A percentile compares a stretch with the other conserved stretches of the same genome.
phyloP scores from a whole-genome alignment of 495 filamentous ascomycete genomes.

The Penicillium turbatum region DNA sequence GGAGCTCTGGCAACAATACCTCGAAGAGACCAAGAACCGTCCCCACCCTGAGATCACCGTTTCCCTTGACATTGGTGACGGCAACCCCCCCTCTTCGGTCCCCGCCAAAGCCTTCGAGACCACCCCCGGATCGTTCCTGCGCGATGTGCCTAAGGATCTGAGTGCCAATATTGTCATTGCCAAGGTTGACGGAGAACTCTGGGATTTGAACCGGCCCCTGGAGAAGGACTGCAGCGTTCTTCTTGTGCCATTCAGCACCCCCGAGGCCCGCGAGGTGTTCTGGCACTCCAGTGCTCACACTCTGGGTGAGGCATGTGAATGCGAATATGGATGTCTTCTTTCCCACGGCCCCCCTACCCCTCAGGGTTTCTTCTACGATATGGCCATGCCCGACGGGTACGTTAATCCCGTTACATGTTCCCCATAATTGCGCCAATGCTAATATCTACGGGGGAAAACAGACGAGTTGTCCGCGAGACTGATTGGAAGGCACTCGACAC shows the following conservation, averaged over 20 bases:
- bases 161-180: conserved; percentile 64
- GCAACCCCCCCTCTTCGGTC: conserved; percentile 38
- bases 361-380: conserved; percentile 97
- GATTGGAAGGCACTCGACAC: conserved; percentile 81
- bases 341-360: conserved; percentile 90
- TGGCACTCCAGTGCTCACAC: conserved; percentile 93
- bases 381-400: conserved; percentile 72
- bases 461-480: conserved; percentile 60
- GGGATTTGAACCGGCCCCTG: conserved; percentile 88
- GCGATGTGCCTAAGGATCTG: conserved; percentile 50
- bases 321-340: conserved; percentile 81
- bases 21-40: conserved; percentile 58
- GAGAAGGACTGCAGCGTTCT: conserved; percentile 71
- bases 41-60: conserved; percentile 48
- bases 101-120: conserved; percentile 51
- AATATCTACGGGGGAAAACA: conserved; percentile 11
- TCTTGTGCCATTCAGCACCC: conserved; percentile 77
- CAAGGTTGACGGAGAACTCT: conserved; percentile 75
- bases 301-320: conserved; percentile 89
- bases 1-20: conserved; percentile 73
- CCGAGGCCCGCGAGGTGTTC: conserved; percentile 79
- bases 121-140: conserved; percentile 50
- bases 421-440: conserved; percentile 9
- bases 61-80: conserved; percentile 46
- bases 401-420: background rate